Evolutionary conservation across 75 land plant species (phyloP).

Genomic region (Gnetum montanum): DNA sequence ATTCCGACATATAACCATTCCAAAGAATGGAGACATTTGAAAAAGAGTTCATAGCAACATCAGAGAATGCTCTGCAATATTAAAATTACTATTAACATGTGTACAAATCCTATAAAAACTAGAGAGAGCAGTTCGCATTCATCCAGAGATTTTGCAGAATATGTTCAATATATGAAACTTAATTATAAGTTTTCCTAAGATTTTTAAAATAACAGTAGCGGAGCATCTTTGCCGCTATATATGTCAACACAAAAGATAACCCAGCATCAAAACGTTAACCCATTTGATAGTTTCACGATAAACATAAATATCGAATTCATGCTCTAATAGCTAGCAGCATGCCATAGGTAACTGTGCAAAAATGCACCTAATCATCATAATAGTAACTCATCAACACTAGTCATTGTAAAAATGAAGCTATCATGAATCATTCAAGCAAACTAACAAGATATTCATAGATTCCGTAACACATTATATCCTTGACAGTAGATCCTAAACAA

Average conservation of each 20-base stretch:
- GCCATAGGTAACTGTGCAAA: not conserved
- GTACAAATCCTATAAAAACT: too few species aligned
- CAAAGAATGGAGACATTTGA: too few species aligned
- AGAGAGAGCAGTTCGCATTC: too few species aligned
- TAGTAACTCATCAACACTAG: not conserved
- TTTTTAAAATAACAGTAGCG: too few species aligned
- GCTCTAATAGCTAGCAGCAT: not conserved
- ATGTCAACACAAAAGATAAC: not conserved
- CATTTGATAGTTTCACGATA: constrained; percentile 2
- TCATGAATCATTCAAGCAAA: constrained; percentile 3
- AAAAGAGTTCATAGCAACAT: too few species aligned
- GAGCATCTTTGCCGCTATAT: not conserved
- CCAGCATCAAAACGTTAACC: too few species aligned
- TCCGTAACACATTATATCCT: not conserved
- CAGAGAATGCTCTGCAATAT: too few species aligned
- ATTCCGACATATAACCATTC: too few species aligned
- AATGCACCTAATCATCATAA: not conserved
- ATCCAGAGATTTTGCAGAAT: too few species aligned
- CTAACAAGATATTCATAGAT: constrained; percentile 2
- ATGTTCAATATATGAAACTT: too few species aligned
- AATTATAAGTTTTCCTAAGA: too few species aligned
- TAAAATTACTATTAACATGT: too few species aligned
- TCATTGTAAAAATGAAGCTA: constrained; percentile 8
- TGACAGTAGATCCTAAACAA: not conserved
- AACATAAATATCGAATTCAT: not conserved